phyloP scores from a whole-genome alignment of 2,329 filamentous ascomycete species.

The Xylaria sp. region DNA sequence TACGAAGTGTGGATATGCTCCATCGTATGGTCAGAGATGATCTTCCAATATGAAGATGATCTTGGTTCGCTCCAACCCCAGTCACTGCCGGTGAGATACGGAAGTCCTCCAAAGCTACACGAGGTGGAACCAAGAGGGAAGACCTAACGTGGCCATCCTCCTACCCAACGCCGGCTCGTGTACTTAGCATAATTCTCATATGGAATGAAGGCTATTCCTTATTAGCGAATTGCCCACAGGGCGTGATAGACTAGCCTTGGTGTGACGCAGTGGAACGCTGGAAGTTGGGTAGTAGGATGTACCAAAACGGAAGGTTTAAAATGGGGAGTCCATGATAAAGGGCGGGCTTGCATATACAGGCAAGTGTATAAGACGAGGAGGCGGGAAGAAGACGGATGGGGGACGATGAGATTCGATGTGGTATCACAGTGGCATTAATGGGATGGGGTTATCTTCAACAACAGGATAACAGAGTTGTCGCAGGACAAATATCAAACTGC shows the following conservation, averaged over 20 bases:
- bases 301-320: conserved; percentile 9
- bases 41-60: conserved; percentile 2
- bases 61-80: neutral
- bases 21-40: neutral
- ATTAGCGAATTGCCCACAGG: neutral
- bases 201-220: neutral
- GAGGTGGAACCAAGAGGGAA: conserved; percentile 11
- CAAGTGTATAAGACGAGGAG: neutral
- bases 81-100: conserved; percentile 6
- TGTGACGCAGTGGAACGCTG: conserved; percentile 6
- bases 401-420: neutral
- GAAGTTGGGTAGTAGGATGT: conserved; percentile 1
- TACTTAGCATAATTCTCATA: conserved; percentile 1
- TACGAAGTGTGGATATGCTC: conserved; percentile 1
- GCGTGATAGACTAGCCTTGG: neutral
- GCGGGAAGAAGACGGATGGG: neutral
- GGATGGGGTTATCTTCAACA: neutral
- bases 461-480: neutral
- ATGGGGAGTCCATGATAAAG: neutral
- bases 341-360: neutral
- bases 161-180: neutral
- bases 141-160: conserved; percentile 14
- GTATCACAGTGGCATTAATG: neutral
- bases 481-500: neutral
- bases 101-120: neutral